phyloP scores from a whole-genome alignment of 2,329 filamentous ascomycete species.

The Alternaria novae-zelandiae region DNA sequence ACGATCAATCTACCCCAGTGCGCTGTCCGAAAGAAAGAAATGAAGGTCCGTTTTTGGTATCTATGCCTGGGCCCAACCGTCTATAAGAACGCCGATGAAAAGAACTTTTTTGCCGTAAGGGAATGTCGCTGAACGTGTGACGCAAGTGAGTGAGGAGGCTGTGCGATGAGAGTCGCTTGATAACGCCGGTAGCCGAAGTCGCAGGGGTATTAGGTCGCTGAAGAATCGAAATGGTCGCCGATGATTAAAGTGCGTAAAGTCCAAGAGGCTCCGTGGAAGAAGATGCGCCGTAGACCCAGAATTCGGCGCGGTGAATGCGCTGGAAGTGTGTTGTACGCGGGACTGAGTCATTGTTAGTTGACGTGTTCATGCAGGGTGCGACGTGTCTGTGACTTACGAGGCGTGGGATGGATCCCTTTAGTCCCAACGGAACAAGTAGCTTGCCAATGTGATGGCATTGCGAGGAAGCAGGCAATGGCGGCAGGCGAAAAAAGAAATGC shows the following conservation, averaged over 20 bases:
- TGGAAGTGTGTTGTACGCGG: conserved; percentile 30
- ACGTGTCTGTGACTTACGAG: conserved; percentile 42
- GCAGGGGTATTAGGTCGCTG: conserved; percentile 49
- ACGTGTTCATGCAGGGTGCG: conserved; percentile 36
- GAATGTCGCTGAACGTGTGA: conserved; percentile 44
- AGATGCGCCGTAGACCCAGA: conserved; percentile 24
- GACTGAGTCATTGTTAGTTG: conserved; percentile 38
- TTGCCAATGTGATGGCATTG: neutral
- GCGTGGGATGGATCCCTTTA: conserved; percentile 39
- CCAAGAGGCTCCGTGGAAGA: conserved; percentile 24
- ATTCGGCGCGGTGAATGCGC: conserved; percentile 15
- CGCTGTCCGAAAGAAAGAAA: conserved; percentile 34
- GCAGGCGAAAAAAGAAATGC: neutral
- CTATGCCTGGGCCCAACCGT: conserved; percentile 50
- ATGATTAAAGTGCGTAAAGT: conserved; percentile 47
- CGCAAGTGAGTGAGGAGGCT: conserved; percentile 26
- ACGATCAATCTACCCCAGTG: conserved; percentile 43
- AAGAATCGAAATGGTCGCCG: conserved; percentile 42
- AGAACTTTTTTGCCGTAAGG: conserved; percentile 46
- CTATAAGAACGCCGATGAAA: conserved; percentile 48
- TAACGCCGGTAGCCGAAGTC: conserved; percentile 29
- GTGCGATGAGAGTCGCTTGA: conserved; percentile 32
- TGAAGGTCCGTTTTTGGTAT: conserved; percentile 48
- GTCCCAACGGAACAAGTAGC: conserved; percentile 36
- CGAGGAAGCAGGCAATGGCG: conserved; percentile 2